phyloP scores from a whole-genome alignment of 2,329 filamentous ascomycete genomes.

The Aureobasidium pullulans region DNA sequence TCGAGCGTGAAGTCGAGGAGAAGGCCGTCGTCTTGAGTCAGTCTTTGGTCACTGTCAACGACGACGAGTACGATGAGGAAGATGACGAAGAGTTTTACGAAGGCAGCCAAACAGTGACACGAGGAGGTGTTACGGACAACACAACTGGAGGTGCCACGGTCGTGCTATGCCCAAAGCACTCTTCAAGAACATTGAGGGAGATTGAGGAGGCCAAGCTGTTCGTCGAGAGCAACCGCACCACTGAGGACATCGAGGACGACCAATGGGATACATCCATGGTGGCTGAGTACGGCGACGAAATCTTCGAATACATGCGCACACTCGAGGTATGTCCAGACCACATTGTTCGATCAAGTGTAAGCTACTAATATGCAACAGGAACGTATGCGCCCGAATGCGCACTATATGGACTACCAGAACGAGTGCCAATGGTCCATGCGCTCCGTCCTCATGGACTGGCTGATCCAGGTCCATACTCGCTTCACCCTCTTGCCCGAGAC shows the following conservation, averaged over 20 bases:
- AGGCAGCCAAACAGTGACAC: conserved; percentile 67
- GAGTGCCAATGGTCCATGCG: conserved; percentile 99
- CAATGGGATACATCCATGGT: conserved; percentile 95
- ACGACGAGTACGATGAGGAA: conserved; percentile 60
- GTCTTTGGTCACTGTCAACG: conserved; percentile 6
- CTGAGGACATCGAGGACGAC: conserved; percentile 80
- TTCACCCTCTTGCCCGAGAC: conserved; percentile 91
- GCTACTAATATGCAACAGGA: conserved; percentile 40
- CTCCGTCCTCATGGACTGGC: conserved; percentile 93
- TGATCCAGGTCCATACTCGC: conserved; percentile 89
- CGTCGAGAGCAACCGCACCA: conserved; percentile 58
- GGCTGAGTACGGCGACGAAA: conserved; percentile 90
- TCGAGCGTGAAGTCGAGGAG: background rate
- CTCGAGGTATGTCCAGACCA: conserved; percentile 60
- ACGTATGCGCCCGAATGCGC: conserved; percentile 74
- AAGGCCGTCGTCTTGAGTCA: conserved; percentile 1
- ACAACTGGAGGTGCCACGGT: conserved; percentile 58
- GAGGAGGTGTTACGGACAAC: conserved; percentile 52
- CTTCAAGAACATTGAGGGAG: conserved; percentile 62
- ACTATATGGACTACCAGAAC: conserved; percentile 97
- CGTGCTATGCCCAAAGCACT: conserved; percentile 66
- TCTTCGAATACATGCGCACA: conserved; percentile 83
- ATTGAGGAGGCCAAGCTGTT: conserved; percentile 59
- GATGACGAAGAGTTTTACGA: conserved; percentile 68
- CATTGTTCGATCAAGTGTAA: background rate